Percentiles rank a stretch among this genome's conserved stretches.
phyloP scores from a whole-genome alignment of 2,329 filamentous ascomycete genomes.

The Botrytis cinerea region DNA sequence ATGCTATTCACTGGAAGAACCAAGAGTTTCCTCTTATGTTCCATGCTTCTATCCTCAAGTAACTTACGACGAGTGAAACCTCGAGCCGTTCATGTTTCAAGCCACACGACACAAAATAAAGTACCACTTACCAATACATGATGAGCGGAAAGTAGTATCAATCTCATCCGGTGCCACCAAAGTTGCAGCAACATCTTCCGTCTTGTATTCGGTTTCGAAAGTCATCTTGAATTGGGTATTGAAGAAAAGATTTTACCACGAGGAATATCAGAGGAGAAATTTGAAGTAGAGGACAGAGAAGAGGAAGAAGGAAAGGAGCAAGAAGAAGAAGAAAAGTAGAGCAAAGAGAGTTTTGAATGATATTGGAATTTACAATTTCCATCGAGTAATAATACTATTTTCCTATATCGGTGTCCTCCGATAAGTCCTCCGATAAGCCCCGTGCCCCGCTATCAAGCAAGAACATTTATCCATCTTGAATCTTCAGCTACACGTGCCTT shows the following conservation, averaged over 20 bases:
- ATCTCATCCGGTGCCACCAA: slow-evolving; percentile 56
- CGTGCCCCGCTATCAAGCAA: neutral
- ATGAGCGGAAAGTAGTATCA: slow-evolving; percentile 62
- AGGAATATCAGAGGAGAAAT: neutral
- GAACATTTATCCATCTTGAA: neutral
- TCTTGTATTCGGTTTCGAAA: slow-evolving; percentile 53
- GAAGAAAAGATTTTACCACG: neutral
- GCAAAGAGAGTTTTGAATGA: neutral
- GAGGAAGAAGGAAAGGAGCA: neutral
- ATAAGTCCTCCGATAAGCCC: slow-evolving; percentile 28
- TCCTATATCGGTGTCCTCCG: slow-evolving; percentile 29
- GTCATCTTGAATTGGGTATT: slow-evolving; percentile 32
- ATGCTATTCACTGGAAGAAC: neutral
- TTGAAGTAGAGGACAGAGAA: neutral
- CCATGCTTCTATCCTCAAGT: neutral
- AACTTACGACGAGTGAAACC: neutral
- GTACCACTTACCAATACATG: slow-evolving; percentile 56
- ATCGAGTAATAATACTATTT: slow-evolving; percentile 35
- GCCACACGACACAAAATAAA: neutral
- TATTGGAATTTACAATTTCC: slow-evolving; percentile 27
- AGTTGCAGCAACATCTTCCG: slow-evolving; percentile 56
- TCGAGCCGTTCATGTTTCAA: neutral
- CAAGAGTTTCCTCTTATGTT: neutral
- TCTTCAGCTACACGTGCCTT: neutral
- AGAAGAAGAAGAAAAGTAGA: neutral